Percentiles rank a stretch among this genome's conserved stretches.
Conservation (phyloP, 75 land plant species). For the Ceratopteris richardii region DNA sequence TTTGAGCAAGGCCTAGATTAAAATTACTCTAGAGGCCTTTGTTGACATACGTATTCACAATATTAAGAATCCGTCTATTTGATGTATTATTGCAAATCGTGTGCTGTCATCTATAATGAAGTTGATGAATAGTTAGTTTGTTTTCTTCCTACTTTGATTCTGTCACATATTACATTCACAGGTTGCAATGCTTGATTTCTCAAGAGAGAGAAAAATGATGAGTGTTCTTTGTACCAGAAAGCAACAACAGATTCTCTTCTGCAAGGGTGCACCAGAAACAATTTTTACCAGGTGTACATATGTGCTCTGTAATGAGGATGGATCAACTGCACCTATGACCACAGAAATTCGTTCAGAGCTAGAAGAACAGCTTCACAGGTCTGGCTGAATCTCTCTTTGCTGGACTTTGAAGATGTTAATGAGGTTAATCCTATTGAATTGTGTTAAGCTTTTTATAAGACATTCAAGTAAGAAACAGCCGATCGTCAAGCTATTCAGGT, state of each 20-base stretch:
- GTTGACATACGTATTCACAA: not conserved
- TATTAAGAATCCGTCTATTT: not conserved
- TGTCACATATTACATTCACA: conserved; percentile 11
- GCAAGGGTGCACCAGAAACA: conserved; percentile 96
- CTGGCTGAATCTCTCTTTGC: not conserved
- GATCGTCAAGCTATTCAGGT: too few relatives aligned
- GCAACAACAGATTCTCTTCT: conserved; percentile 68
- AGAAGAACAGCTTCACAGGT: conserved; percentile 72
- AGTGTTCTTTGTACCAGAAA: conserved; percentile 83
- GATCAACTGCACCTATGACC: conserved; percentile 70
- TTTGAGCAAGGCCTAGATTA: too few relatives aligned
- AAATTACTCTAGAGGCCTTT: not conserved
- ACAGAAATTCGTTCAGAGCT: conserved; percentile 54
- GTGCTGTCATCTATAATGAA: not conserved
- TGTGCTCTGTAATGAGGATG: conserved; percentile 89
- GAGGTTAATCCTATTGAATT: too few relatives aligned
- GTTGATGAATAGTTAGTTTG: too few relatives aligned
- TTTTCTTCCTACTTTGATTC: too few relatives aligned
- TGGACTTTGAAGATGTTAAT: too few relatives aligned
- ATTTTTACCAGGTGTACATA: conserved; percentile 69
- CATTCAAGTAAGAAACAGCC: too few relatives aligned
- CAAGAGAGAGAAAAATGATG: conserved; percentile 99
- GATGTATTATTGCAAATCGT: not conserved
- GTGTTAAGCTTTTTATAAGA: too few relatives aligned
- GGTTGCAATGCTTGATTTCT: conserved; percentile 84